A percentile compares a stretch with the other conserved stretches of the same genome.
Evolutionary conservation across 768 basidiomycete genomes (phyloP).

Genomic region (Kwoniella europaea): DNA sequence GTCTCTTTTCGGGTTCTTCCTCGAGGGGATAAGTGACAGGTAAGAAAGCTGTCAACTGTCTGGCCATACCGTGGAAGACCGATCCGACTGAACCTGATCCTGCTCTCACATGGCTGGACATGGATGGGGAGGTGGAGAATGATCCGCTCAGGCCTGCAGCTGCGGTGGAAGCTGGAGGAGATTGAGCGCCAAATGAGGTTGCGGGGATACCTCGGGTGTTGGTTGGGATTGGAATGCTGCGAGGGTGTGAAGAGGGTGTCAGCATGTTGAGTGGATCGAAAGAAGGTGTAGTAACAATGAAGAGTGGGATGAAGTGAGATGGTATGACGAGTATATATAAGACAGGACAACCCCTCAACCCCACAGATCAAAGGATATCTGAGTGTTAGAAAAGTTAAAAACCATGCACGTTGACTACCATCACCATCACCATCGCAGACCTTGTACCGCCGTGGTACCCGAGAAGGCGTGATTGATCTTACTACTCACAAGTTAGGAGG

Average conservation of each 20-base stretch:
- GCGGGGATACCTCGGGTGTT: conserved; percentile 51
- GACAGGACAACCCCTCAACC: not conserved
- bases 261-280: conserved; percentile 6
- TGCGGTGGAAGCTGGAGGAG: conserved; percentile 26
- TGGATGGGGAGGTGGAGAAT: conserved; percentile 36
- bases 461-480: not conserved
- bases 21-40: conserved; percentile 42
- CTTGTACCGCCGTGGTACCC: not conserved
- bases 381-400: not conserved
- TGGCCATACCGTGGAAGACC: conserved; percentile 27
- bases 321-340: not conserved
- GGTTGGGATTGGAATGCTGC: conserved; percentile 58
- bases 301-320: not conserved
- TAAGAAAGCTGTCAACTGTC: conserved; percentile 51
- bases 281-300: not conserved
- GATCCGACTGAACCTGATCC: conserved; percentile 1
- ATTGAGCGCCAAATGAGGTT: conserved; percentile 48
- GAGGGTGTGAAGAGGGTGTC: not conserved
- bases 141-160: conserved; percentile 37
- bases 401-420: conserved; percentile 4
- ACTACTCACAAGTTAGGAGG: conserved; percentile 53
- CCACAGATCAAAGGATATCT: not conserved
- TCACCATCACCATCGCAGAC: not conserved
- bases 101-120: conserved; percentile 10
- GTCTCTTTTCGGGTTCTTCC: conserved; percentile 57